A percentile compares a stretch with the other conserved stretches of the same genome.
phyloP scores from a whole-genome alignment of 73 alveolate genomes.

The Effrenium voratum region DNA sequence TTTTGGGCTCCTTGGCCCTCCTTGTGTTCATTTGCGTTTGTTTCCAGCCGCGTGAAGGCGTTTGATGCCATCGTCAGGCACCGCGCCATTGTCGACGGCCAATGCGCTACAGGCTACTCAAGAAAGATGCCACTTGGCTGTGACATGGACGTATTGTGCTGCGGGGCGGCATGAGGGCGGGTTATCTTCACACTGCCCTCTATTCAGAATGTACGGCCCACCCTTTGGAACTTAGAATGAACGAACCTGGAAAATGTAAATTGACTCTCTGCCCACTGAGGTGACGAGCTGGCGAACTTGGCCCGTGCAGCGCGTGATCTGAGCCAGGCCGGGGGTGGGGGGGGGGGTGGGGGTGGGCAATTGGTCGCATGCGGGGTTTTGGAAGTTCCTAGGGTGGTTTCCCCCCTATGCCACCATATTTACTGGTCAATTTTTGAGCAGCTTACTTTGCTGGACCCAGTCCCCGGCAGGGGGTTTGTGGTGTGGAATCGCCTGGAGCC shows the following conservation, averaged over 20 bases:
- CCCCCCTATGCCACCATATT: too few relatives aligned
- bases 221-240: not conserved
- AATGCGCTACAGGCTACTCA: slow-evolving; percentile 82
- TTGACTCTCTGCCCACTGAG: not conserved
- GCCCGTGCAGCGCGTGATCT: slow-evolving; percentile 91
- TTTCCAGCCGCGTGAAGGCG: too few relatives aligned
- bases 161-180: not conserved
- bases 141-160: not conserved
- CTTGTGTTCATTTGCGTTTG: too few relatives aligned
- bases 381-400: too few relatives aligned
- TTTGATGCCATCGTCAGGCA: slow-evolving; percentile 17
- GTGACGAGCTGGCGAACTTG: slow-evolving; percentile 80
- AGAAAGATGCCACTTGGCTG: slow-evolving; percentile 40
- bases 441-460: too few relatives aligned
- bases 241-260: not conserved
- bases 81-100: slow-evolving; percentile 87
- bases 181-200: not conserved
- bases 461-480: too few relatives aligned
- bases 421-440: too few relatives aligned
- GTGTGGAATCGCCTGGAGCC: too few relatives aligned
- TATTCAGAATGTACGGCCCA: not conserved
- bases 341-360: not conserved
- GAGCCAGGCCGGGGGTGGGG: slow-evolving; percentile 40
- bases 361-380: too few relatives aligned
- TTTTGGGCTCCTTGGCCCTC: too few relatives aligned